These are phyloP conservation scores for Trypanosoma caninum DNA, from an alignment of 208 protist genomes.

Conservation along the genomic window DNA sequence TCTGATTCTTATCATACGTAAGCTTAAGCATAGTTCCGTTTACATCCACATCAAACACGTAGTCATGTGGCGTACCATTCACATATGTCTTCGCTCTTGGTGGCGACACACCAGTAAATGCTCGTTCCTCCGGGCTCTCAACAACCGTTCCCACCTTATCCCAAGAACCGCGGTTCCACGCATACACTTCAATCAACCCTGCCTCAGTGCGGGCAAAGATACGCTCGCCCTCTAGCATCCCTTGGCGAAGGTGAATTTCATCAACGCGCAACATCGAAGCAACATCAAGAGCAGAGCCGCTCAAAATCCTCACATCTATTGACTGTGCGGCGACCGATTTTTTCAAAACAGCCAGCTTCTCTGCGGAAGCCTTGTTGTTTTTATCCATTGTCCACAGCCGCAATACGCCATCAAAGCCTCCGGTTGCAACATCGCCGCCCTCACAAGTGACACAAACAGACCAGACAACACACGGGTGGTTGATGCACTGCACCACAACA, in stretches of 20 bases:
- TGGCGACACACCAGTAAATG: slow-evolving; percentile 33
- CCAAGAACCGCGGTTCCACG: slow-evolving; percentile 71
- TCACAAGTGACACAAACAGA: slow-evolving; percentile 51
- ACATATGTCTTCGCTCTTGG: slow-evolving; percentile 60
- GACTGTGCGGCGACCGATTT: slow-evolving; percentile 44
- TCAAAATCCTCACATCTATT: slow-evolving; percentile 52
- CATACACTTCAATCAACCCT: slow-evolving; percentile 69
- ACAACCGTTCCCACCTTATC: slow-evolving; percentile 92
- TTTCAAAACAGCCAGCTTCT: slow-evolving; percentile 60
- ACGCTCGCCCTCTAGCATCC: slow-evolving; percentile 53
- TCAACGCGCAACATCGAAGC: slow-evolving; percentile 34
- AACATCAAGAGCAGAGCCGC: slow-evolving; percentile 32
- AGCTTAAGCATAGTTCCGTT: slow-evolving; percentile 77
- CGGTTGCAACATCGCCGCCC: slow-evolving; percentile 70
- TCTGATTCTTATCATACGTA: slow-evolving; percentile 90
- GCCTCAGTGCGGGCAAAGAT: slow-evolving; percentile 54
- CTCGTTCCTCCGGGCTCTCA: slow-evolving; percentile 43
- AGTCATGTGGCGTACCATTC: slow-evolving; percentile 92
- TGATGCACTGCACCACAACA: slow-evolving; percentile 69
- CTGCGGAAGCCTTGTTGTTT: slow-evolving; percentile 47
- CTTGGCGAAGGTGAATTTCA: slow-evolving; percentile 33
- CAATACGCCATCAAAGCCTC: slow-evolving; percentile 78
- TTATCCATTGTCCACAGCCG: slow-evolving; percentile 85
- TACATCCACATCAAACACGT: slow-evolving; percentile 94
- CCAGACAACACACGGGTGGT: slow-evolving; percentile 90